Evolutionary conservation across 2,329 filamentous ascomycete genomes (phyloP).

Genomic region (Colletotrichum orbiculare): DNA sequence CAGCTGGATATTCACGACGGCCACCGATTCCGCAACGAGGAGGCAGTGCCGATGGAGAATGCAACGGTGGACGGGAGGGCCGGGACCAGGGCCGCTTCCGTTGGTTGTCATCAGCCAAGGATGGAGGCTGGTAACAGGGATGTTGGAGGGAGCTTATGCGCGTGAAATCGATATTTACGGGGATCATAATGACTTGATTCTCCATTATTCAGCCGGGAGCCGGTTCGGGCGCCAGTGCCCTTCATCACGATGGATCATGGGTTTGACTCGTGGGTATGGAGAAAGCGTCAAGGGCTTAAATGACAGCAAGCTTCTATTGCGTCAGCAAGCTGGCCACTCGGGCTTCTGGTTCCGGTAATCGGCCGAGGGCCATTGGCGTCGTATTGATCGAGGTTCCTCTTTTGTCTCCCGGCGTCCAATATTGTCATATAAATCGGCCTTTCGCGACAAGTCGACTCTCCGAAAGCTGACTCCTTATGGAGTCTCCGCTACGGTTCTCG

Average conservation of each 20-base stretch:
- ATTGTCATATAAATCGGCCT: not conserved
- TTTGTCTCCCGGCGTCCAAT: not conserved
- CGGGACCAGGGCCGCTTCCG: constrained; percentile 15
- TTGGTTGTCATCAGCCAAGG: not conserved
- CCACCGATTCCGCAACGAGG: constrained; percentile 15
- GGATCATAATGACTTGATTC: not conserved
- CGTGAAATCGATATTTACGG: not conserved
- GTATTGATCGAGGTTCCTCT: not conserved
- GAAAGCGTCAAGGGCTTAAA: constrained; percentile 1
- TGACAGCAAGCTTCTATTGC: not conserved
- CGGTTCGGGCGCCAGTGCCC: not conserved
- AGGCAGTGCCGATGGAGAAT: constrained; percentile 26
- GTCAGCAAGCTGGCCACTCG: not conserved
- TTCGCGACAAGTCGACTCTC: not conserved
- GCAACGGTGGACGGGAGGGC: constrained; percentile 20
- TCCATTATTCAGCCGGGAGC: not conserved
- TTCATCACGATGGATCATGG: not conserved
- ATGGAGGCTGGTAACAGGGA: not conserved
- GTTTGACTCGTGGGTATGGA: constrained; percentile 12
- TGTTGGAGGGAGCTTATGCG: constrained; percentile 2
- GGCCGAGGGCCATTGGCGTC: not conserved
- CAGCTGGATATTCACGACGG: constrained; percentile 1
- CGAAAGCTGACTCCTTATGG: not conserved
- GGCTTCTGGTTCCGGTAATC: not conserved
- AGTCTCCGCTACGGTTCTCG: constrained; percentile 5